A percentile compares a stretch with the other conserved stretches of the same genome.
These are phyloP conservation scores for Microdochium paspali DNA, from an alignment of 2,329 filamentous ascomycete genomes.

Conservation along the genomic window DNA sequence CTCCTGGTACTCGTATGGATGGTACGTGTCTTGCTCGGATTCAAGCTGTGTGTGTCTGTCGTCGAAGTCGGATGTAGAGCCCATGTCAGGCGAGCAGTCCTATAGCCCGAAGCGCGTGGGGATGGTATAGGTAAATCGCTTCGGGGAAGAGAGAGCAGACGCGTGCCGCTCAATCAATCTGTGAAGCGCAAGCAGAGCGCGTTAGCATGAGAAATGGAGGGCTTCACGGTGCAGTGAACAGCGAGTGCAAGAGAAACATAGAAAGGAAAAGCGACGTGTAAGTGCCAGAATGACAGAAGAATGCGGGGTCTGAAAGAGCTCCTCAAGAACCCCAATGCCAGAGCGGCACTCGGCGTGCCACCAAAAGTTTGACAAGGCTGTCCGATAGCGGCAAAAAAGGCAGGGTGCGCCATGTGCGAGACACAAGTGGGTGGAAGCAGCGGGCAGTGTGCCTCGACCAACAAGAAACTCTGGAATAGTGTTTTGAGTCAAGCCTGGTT, in stretches of 20 bases:
- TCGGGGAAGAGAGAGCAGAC: not conserved
- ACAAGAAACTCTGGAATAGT: not conserved
- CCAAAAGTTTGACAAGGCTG: not conserved
- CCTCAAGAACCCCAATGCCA: not conserved
- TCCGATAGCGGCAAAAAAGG: not conserved
- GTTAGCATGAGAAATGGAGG: not conserved
- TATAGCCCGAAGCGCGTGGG: constrained; percentile 3
- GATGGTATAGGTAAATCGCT: not conserved
- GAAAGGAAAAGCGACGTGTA: not conserved
- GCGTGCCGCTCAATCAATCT: not conserved
- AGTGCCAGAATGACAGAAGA: not conserved
- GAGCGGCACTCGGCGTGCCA: not conserved
- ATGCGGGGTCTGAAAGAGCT: not conserved
- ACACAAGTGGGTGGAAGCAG: not conserved
- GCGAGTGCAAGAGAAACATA: not conserved
- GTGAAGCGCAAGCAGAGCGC: not conserved
- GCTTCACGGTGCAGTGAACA: not conserved
- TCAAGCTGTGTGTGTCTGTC: constrained; percentile 56
- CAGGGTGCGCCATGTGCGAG: not conserved
- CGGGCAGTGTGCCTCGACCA: not conserved
- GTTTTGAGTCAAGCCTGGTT: not conserved
- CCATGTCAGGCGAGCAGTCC: constrained; percentile 56
- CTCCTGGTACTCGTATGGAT: constrained; percentile 77
- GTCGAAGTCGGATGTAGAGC: constrained; percentile 56
- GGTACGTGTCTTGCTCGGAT: constrained; percentile 49